Conservation (phyloP, 2,329 filamentous ascomycete species). For the Cladosporium sp. region DNA sequence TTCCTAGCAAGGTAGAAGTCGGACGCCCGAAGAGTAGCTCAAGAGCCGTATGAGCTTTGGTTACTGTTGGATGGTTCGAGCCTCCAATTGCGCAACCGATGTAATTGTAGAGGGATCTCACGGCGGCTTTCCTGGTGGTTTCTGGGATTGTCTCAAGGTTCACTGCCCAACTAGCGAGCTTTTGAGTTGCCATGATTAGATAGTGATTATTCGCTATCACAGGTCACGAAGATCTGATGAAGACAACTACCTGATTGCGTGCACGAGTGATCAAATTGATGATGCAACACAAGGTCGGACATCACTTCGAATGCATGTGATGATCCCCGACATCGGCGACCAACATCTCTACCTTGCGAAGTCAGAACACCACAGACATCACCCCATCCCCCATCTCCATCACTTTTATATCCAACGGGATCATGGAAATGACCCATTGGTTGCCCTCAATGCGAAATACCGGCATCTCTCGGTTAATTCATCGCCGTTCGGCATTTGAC, state of each 20-base stretch:
- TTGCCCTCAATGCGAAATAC: neutral
- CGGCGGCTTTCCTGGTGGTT: constrained; percentile 46
- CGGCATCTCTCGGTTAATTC: constrained; percentile 2
- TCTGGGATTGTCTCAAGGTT: constrained; percentile 44
- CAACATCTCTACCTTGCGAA: neutral
- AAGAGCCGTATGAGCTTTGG: constrained; percentile 40
- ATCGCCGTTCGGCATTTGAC: neutral
- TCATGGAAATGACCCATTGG: neutral
- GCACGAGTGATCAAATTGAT: neutral
- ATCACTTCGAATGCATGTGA: neutral
- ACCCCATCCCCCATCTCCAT: neutral
- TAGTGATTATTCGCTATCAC: neutral
- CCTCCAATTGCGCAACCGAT: constrained; percentile 56
- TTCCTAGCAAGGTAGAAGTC: constrained; percentile 41
- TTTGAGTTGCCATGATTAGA: constrained; percentile 48
- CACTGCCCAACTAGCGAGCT: constrained; percentile 51
- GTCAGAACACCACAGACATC: neutral
- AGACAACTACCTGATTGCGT: neutral
- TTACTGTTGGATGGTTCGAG: constrained; percentile 48
- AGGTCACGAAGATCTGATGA: neutral
- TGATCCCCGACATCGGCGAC: neutral
- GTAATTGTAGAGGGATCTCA: constrained; percentile 56
- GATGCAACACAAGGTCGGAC: neutral
- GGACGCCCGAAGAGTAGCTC: constrained; percentile 40
- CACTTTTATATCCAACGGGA: neutral